These are phyloP conservation scores for Syzygium jambos DNA, from an alignment of 345 rosid genomes.

Conservation along the genomic window DNA sequence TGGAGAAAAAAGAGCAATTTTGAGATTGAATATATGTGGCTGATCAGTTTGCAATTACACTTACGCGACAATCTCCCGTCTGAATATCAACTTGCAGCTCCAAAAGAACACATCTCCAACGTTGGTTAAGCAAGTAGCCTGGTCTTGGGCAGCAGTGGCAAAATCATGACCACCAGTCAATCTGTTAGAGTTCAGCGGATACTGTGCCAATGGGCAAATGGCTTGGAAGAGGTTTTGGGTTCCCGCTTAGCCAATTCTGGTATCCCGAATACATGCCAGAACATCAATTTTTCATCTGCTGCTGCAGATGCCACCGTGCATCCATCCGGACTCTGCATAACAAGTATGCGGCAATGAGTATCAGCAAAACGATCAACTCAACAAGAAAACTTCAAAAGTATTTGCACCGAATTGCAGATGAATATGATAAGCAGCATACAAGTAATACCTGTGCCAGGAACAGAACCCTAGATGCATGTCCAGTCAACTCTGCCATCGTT, in stretches of 20 bases:
- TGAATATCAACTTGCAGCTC: neutral
- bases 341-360: too few relatives aligned
- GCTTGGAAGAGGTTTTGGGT: constrained; percentile 13
- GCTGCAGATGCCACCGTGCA: too few relatives aligned
- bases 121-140: neutral
- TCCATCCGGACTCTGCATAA: too few relatives aligned
- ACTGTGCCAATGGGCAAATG: constrained; percentile 12
- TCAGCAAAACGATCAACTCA: neutral
- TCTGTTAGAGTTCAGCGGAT: neutral
- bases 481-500: constrained; percentile 33
- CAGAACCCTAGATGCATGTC: constrained; percentile 34
- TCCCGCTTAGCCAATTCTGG: constrained; percentile 22
- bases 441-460: constrained; percentile 28
- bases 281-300: too few relatives aligned
- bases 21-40: neutral
- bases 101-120: constrained; percentile 17
- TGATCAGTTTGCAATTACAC: constrained; percentile 1
- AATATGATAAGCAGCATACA: neutral
- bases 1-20: neutral
- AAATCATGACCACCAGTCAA: neutral
- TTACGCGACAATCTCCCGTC: constrained; percentile 41
- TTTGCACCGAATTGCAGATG: neutral
- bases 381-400: neutral
- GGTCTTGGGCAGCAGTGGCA: neutral
- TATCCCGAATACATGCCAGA: too few relatives aligned